phyloP scores from a whole-genome alignment of 2,329 filamentous ascomycete species.

The Neofusicoccum kwambonambiense region DNA sequence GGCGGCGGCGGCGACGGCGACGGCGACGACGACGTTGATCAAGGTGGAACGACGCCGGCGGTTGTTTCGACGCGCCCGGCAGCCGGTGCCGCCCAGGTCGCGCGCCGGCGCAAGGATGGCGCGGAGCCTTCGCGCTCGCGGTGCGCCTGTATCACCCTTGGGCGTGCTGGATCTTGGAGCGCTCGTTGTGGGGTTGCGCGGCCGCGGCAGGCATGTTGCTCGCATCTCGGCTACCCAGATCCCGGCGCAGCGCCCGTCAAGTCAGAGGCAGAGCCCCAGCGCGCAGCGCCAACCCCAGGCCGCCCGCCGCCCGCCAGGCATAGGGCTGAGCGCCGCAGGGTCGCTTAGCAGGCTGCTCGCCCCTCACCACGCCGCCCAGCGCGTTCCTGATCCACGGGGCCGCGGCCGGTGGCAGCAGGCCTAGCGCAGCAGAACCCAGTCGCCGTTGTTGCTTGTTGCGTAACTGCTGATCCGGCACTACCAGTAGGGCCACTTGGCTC shows the following conservation, averaged over 20 bases:
- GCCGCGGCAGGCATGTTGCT: background rate
- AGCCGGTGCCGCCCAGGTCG: background rate
- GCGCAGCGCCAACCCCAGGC: too few relatives aligned
- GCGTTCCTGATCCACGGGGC: background rate
- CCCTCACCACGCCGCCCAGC: background rate
- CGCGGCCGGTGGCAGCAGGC: background rate
- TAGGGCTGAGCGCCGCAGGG: background rate
- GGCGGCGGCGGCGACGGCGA: background rate
- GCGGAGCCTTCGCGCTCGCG: background rate
- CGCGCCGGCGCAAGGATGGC: background rate
- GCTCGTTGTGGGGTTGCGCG: constrained; percentile 7
- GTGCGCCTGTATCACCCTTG: background rate
- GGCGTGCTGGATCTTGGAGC: background rate
- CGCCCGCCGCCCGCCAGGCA: background rate
- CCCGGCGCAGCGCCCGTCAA: background rate
- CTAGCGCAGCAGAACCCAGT: background rate
- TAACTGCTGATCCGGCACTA: constrained; percentile 4
- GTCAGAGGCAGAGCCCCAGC: background rate
- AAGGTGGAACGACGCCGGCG: background rate
- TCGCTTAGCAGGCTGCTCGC: background rate
- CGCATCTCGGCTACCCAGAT: background rate
- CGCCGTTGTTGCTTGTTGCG: constrained; percentile 10
- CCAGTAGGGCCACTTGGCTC: constrained; percentile 3
- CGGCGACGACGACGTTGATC: background rate
- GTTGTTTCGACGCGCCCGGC: background rate